Evolutionary conservation across 2,329 filamentous ascomycete species (phyloP).

Genomic region (Penicillium aurantiogriseum): DNA sequence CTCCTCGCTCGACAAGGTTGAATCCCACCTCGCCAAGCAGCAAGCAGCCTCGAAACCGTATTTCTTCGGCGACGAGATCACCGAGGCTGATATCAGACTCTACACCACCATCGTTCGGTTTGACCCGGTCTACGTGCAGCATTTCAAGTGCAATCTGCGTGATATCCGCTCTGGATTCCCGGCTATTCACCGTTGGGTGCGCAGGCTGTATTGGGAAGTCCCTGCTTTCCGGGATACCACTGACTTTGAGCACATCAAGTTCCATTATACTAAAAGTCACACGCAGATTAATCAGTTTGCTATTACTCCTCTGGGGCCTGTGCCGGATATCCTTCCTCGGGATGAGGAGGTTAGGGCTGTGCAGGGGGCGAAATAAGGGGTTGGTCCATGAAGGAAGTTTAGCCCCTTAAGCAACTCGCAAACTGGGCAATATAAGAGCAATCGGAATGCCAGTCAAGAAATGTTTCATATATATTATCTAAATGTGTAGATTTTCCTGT

Average conservation of each 20-base stretch:
- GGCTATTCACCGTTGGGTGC: constrained; percentile 74
- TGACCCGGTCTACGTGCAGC: constrained; percentile 78
- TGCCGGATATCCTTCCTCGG: constrained; percentile 75
- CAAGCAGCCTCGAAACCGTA: constrained; percentile 52
- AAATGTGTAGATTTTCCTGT: constrained; percentile 1
- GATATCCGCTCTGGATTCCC: constrained; percentile 86
- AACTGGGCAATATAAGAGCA: not conserved
- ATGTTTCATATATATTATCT: not conserved
- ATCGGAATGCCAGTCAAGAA: not conserved
- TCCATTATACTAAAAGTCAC: constrained; percentile 66
- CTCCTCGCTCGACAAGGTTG: constrained; percentile 70
- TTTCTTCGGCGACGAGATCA: constrained; percentile 72
- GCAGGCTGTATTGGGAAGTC: constrained; percentile 79
- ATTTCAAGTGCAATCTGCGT: constrained; percentile 76
- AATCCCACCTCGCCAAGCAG: constrained; percentile 62
- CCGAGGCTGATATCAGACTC: constrained; percentile 78
- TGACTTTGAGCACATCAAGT: constrained; percentile 94
- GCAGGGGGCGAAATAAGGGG: constrained; percentile 11
- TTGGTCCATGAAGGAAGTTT: not conserved
- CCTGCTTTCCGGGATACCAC: constrained; percentile 79
- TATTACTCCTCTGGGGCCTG: constrained; percentile 82
- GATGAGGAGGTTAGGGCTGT: constrained; percentile 68
- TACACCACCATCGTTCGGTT: constrained; percentile 72
- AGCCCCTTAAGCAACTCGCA: not conserved
- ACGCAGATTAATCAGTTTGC: constrained; percentile 62